These are phyloP conservation scores for Umbellularia californica DNA, from an alignment of 164 flowering plant species.

Conservation along the genomic window DNA sequence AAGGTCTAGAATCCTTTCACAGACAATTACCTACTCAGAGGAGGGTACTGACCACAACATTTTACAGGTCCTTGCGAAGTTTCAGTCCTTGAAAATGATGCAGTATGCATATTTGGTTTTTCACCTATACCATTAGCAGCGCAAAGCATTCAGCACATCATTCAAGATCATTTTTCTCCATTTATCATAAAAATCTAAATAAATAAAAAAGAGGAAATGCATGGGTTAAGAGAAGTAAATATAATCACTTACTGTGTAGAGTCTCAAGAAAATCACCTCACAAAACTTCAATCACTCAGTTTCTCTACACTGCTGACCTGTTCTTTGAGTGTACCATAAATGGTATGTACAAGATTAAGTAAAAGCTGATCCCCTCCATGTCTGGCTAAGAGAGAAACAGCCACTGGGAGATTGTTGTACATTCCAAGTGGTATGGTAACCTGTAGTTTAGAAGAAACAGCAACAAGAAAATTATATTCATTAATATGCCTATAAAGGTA, in stretches of 20 bases:
- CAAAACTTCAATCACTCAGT: not conserved
- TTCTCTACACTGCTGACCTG: slow-evolving; percentile 12
- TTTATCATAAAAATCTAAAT: not conserved
- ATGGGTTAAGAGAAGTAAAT: not conserved
- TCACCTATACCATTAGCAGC: not conserved
- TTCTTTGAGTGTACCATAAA: slow-evolving; percentile 44
- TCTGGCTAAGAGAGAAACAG: slow-evolving; percentile 77
- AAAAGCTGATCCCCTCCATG: slow-evolving; percentile 77
- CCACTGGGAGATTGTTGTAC: slow-evolving; percentile 59
- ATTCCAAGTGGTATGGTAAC: slow-evolving; percentile 76
- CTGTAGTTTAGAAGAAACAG: slow-evolving; percentile 28
- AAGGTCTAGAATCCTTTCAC: no score
- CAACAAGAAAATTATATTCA: not conserved
- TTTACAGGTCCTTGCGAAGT: not conserved
- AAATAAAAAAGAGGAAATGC: not conserved
- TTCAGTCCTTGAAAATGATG: not conserved
- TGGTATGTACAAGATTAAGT: slow-evolving; percentile 56
- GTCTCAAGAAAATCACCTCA: not conserved
- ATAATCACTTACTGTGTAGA: not conserved
- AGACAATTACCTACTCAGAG: no score
- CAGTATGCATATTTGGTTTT: not conserved
- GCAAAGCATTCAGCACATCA: not conserved
- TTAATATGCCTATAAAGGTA: not conserved
- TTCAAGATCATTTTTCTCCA: not conserved
- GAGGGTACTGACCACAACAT: no score